A percentile compares a stretch with the other conserved stretches of the same genome.
Conservation (phyloP, 805 yeast genomes). For the Tetrapisispora taiwanensis region DNA sequence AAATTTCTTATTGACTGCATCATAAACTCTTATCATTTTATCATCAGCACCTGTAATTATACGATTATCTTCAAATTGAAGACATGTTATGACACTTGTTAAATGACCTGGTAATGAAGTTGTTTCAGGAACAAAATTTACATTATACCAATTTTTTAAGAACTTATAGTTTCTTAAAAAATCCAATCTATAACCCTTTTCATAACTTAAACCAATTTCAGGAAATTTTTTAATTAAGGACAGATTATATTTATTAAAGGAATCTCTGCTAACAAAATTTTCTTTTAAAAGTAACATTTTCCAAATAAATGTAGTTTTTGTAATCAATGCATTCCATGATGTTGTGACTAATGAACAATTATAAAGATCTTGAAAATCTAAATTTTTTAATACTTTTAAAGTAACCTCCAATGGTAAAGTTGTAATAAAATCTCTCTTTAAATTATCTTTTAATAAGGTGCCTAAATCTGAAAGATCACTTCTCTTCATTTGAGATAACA, state of each 20-base stretch:
- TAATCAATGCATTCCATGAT: slow-evolving; percentile 59
- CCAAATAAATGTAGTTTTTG: slow-evolving; percentile 60
- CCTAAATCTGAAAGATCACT: slow-evolving; percentile 26
- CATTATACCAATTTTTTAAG: slow-evolving; percentile 71
- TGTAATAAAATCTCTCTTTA: slow-evolving; percentile 64
- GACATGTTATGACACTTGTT: slow-evolving; percentile 80
- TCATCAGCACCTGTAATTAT: slow-evolving; percentile 92
- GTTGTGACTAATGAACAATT: slow-evolving; percentile 54
- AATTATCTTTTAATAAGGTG: slow-evolving; percentile 25
- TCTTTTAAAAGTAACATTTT: slow-evolving; percentile 51
- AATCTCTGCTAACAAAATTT: slow-evolving; percentile 40
- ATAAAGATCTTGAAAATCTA: slow-evolving; percentile 55
- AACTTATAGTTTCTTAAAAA: slow-evolving; percentile 68
- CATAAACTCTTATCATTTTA: slow-evolving; percentile 67
- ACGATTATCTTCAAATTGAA: slow-evolving; percentile 84
- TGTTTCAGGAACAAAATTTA: slow-evolving; percentile 55
- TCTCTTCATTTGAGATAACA: slow-evolving; percentile 20
- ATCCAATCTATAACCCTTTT: slow-evolving; percentile 34
- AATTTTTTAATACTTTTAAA: slow-evolving; percentile 48
- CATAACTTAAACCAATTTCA: slow-evolving; percentile 17
- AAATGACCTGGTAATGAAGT: slow-evolving; percentile 63
- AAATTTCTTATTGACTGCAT: slow-evolving; percentile 60
- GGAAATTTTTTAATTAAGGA: slow-evolving; percentile 20
- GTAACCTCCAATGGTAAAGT: slow-evolving; percentile 69
- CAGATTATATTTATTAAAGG: slow-evolving; percentile 32